Base-by-base conservation (phyloP, 1,284 basidiomycete species). In the Amylostereum chailletii region DNA sequence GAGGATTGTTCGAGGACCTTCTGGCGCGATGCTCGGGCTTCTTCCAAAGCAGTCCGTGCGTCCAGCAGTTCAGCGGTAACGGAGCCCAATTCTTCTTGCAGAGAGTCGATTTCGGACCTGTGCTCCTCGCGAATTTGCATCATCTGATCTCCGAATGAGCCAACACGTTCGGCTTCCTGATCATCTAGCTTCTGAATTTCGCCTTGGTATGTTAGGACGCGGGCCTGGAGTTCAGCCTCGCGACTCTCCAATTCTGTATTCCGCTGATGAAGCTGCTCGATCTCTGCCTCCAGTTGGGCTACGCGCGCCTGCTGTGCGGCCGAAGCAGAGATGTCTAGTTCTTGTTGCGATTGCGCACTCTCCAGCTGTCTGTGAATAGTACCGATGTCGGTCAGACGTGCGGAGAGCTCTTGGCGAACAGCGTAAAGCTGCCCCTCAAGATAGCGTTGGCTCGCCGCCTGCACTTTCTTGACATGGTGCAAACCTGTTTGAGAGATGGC, bases 51-150 rank as follows among this genome's bases (percentile, higher is more conserved):
- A 31, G 61, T 56, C 45, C 60, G 59, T 11, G 65, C 56, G 31
- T 65, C 62, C 44, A 69, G 64, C 19, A 76, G 60, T 31, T 69
- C 60, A 9, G 57, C 62, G 9, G 58, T 57, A 5, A 65, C 58
- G 34, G 63, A 60, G 4, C 60, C 60, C 19, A 77, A 61, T 37
- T 61, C 68, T 19, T 57, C 55, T 46, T 72, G 69, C 7, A 76
- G 56, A 4, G 54, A 53, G 2, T 60, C 61, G 38, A 74, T 53
- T 46, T 74, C 71, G 39, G 68, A 64, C 3, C 66, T 60, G 46
- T 75, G 71, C 42, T 65, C 63, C 41, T 63, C 56, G 51, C 64
- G 68, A 44, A 72, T 56, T 32, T 62, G 60, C n/a, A 58, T 64
- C 1, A 75, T 57, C 47, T 64, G 57, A 3, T 26, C 31, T 33